Evolutionary conservation across 2,329 filamentous ascomycete species (phyloP).

Genomic region (Neoascochyta sp.): DNA sequence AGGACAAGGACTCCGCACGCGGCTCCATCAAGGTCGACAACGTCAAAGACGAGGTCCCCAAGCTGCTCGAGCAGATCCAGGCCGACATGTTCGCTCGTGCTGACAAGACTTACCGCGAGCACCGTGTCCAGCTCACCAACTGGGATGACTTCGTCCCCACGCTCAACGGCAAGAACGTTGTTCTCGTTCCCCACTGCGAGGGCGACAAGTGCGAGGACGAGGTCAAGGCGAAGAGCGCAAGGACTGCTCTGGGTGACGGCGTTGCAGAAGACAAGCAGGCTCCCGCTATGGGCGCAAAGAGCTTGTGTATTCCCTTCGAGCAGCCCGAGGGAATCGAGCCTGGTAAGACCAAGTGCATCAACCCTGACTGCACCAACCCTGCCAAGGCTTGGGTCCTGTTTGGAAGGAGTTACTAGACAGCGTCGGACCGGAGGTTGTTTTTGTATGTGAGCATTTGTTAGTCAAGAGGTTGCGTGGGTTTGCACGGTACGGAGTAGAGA

Average conservation of each 20-base stretch:
- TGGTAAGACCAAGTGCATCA: constrained; percentile 86
- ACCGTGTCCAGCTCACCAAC: constrained; percentile 73
- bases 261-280: constrained; percentile 69
- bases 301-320: constrained; percentile 75
- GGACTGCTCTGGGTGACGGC: constrained; percentile 65
- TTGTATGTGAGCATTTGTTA: constrained; percentile 18
- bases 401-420: constrained; percentile 52
- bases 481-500: constrained; percentile 9
- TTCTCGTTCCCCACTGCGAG: constrained; percentile 86
- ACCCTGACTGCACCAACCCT: constrained; percentile 72
- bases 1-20: constrained; percentile 60
- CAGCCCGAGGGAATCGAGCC: constrained; percentile 76
- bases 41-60: constrained; percentile 68
- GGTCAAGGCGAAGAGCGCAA: constrained; percentile 88
- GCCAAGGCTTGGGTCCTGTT: constrained; percentile 93
- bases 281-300: constrained; percentile 73
- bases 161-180: constrained; percentile 87
- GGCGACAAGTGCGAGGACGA: constrained; percentile 83
- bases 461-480: constrained; percentile 17
- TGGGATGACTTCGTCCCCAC: constrained; percentile 92
- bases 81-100: constrained; percentile 75
- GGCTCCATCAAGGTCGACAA: constrained; percentile 70
- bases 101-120: constrained; percentile 70
- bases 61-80: constrained; percentile 86
- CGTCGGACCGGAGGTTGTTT: constrained; percentile 1